Evolutionary conservation across 2,329 filamentous ascomycete species (phyloP), one percentile per base, ranked within the genome.

Genomic region (Achaetomium macrosporum): DNA sequence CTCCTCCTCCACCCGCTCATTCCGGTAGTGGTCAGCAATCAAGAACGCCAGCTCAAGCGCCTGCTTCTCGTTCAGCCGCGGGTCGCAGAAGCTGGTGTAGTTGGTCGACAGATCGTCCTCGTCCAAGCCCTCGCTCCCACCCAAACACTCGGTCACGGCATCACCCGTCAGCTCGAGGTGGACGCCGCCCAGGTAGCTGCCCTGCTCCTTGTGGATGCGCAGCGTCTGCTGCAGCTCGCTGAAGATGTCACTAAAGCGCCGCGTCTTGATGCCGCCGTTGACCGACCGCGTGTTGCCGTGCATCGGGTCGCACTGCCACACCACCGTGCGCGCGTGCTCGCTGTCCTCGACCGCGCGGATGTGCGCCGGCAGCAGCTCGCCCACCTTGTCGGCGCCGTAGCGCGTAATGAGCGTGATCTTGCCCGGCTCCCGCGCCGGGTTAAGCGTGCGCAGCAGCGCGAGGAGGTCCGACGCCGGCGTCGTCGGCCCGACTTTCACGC

Each of bases 271-370:
- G 25, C 90, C 90, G 0, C 80, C 74, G 0, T 88, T 92, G 17
- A 81, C 60, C 17, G 56, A 78, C 41, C 77, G 73, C 36, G 83
- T 86, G 71, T 87, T 87, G 57, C 93, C 93, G 72, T 99, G 93
- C 93, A 99, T 99, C 19, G 93, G 93, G 71, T 99, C 93, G 72
- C 92, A 97, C 73, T 97, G 93, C 92, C 92, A 97, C 62, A 96
- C 89, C 4, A 95, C 90, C 19, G 70, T 72, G 47, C 75, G 69
- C 43, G 69, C 69, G 69, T 82, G 83, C 70, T 84, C 90, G 53
- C 87, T 91, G 62, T 78, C 78, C 68, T 93, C 87, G 25, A 99
- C 92, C 36, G 89, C 90, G 61, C 87, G 83, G 67, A 99, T 97
- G 70, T 97, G 93, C 9, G 74, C 77, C 0, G 90, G 89, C 0